Evolutionary conservation across 805 yeast genomes (phyloP), one percentile per base, ranked within the genome.

Genomic region (Candida corydali): DNA sequence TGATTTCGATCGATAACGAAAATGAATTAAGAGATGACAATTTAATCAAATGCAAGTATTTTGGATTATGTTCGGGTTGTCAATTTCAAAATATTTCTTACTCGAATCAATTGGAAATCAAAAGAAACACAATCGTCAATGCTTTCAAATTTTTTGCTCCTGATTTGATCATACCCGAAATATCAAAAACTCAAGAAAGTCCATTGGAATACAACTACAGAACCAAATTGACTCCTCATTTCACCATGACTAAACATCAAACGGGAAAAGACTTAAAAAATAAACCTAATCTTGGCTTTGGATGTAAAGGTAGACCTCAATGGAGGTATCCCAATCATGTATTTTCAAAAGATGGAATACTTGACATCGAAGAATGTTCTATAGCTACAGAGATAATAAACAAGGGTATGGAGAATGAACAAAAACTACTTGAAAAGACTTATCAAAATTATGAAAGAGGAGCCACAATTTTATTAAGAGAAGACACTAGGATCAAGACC

Each of bases 211-310:
- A 72, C 55, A 69, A 71, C 25, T 93, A 93, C 61, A 72, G 98
- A 55, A 93, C 98, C 0, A 93, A 93, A 55, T 71, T 93, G 28
- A 93, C 98, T 0, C 98, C 98, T 4, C 98, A 93, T 63, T 93
- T 89, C 60, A 88, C 84, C 51, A 63, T 86, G 26, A 93, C 94
- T 17, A 73, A 78, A 51, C 65, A 60, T 32, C 63, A 63, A 34
- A 64, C 69, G 2, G 52, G 51, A 3, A 29, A 24, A 23, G 37
- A 40, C 10, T 51, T 50, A 33, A 55, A 52, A 29, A 52, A 56
- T 29, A 61, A 70, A 39, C 96, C 96, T 12, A 76, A 85, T 11
- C 67, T 93, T 39, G 98, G 98, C 1, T 93, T 91, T 63, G 95
- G 95, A 6, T 71, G 82, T 36, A 85, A 85, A 55, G 95, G 95